These are phyloP conservation scores for Populus euphratica DNA, from an alignment of 345 rosid genomes.

Conservation along the genomic window DNA sequence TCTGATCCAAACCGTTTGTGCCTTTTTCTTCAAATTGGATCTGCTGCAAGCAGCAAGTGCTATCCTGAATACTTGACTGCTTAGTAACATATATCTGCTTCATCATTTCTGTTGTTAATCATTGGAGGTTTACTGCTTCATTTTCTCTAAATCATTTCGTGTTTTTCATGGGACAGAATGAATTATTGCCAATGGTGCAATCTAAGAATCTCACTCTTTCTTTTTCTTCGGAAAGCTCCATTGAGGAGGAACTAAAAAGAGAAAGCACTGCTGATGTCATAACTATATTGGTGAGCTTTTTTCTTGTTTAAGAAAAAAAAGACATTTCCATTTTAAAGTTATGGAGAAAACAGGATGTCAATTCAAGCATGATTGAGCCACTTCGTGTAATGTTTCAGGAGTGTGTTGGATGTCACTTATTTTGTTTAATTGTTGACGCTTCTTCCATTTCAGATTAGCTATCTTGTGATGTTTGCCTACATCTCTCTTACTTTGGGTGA, in stretches of 20 bases:
- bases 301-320: not conserved
- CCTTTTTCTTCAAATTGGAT: not conserved
- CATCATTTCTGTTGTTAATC: not conserved
- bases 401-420: not conserved
- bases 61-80: not conserved
- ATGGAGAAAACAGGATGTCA: not conserved
- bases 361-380: not conserved
- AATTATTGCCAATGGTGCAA: conserved; percentile 72
- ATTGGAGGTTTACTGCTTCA: not conserved
- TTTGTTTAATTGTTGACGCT: not conserved
- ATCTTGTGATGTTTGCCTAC: conserved; percentile 97
- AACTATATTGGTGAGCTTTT: conserved; percentile 64
- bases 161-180: conserved; percentile 52
- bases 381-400: too few species aligned
- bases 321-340: not conserved
- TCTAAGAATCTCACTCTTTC: conserved; percentile 71
- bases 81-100: not conserved
- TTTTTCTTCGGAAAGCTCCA: conserved; percentile 93
- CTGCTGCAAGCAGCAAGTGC: not conserved
- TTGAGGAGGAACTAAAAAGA: conserved; percentile 93
- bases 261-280: conserved; percentile 93
- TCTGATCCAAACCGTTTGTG: not conserved
- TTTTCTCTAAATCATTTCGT: not conserved
- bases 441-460: conserved; percentile 71
- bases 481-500: conserved; percentile 88